Evolutionary conservation across 2,329 filamentous ascomycete species (phyloP).

Genomic region (Ophiostoma sp.): DNA sequence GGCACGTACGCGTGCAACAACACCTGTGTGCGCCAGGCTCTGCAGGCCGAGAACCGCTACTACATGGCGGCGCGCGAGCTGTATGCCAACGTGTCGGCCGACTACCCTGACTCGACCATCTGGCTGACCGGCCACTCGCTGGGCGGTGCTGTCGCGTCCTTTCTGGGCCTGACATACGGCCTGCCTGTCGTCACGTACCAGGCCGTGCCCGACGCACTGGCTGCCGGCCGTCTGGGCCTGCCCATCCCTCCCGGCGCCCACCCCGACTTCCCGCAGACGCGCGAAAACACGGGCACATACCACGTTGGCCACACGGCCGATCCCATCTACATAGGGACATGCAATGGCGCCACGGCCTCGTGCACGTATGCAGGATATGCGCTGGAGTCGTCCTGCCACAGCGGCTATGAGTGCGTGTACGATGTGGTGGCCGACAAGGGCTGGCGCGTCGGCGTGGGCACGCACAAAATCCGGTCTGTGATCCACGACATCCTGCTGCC

Average conservation of each 20-base stretch:
- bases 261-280: constrained; percentile 63
- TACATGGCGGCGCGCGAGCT: constrained; percentile 85
- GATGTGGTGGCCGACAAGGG: constrained; percentile 88
- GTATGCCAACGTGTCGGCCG: constrained; percentile 83
- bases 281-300: constrained; percentile 69
- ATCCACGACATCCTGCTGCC: constrained; percentile 81
- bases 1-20: constrained; percentile 86
- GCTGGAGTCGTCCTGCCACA: constrained; percentile 87
- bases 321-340: constrained; percentile 85
- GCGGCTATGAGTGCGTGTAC: constrained; percentile 81
- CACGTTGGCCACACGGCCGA: constrained; percentile 97
- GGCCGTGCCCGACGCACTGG: constrained; percentile 83
- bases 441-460: constrained; percentile 86
- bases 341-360: constrained; percentile 81
- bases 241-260: constrained; percentile 76
- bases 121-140: constrained; percentile 93
- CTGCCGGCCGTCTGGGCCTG: constrained; percentile 76
- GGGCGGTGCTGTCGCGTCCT: constrained; percentile 80
- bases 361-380: constrained; percentile 93
- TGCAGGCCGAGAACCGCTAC: constrained; percentile 81
- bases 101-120: constrained; percentile 78
- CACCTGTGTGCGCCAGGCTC: constrained; percentile 72
- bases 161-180: constrained; percentile 87
- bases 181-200: constrained; percentile 89
- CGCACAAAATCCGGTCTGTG: constrained; percentile 82